Base-by-base conservation (phyloP, 2,329 filamentous ascomycete genomes). In the Pseudodiploospora longispora region DNA sequence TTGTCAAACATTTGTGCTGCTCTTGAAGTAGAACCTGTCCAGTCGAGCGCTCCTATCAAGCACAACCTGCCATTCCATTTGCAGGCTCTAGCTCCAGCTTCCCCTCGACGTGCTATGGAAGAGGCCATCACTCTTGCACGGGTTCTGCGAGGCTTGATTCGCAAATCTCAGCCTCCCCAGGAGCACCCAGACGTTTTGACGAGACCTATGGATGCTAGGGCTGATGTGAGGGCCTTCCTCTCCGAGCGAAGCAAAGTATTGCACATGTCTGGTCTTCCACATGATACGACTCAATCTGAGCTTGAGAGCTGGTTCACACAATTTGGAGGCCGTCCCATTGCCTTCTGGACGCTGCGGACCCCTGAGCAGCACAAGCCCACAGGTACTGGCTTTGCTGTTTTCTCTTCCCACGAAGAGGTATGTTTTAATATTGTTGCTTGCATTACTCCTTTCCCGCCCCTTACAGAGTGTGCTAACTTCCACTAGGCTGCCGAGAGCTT, bases 351-450 rank as follows among this genome's bases (percentile, higher is more conserved):
- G 12, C 77, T 98, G 41, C 86, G 91, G 50, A 98, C 93, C 10
- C 93, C 93, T 3, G 93, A 98, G 67, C 93, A 97, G 70, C 93
- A 97, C 70, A 98, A 98, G 75, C 93, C 93, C n/a, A 98, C 93
- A 7, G 93, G 93, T 36, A 95, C 91, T 43, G 93, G 93, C 43
- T 98, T 98, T 67, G 93, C 93, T 40, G 91, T 98, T 45, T 98
- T 98, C 63, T 97, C 93, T 51, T 97, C 91, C 38, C 93, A 98
- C 62, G 93, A 98, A 75, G 93, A 98, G 83, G 90, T 95, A 72
- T 70, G 82, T 74, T 46, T 9, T 29, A 42, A 37, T 6, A n/a
- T 1, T 34, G 5, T 19, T n/a, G 6, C 27, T 27, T 37, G n/a
- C 6, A 29, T 19, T 19, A 19, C 19, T 19, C 19, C 19, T 19